Conservation (phyloP, 306 rosid genomes). For the Pterocarpus macrocarpus region DNA sequence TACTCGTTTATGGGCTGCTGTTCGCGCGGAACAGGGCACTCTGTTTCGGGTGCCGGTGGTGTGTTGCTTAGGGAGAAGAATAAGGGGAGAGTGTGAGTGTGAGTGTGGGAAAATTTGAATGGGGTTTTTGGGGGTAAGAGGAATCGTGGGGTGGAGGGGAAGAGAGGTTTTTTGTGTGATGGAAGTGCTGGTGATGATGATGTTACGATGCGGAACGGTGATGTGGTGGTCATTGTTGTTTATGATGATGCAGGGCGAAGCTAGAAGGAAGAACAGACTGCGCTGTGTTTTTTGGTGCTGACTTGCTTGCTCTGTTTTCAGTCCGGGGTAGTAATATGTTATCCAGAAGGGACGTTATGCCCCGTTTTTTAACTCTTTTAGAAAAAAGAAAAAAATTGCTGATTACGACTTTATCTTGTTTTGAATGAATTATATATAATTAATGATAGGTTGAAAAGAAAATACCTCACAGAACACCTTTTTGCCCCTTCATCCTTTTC, state of each 20-base stretch:
- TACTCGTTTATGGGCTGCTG: slow-evolving; percentile 92
- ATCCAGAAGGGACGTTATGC: no score
- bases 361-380: no score
- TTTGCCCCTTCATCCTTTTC: no score
- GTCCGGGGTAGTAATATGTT: no score
- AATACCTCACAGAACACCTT: no score
- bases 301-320: no score
- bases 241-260: not conserved
- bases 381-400: no score
- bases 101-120: not conserved
- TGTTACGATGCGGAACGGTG: not conserved
- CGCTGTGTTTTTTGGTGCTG: not conserved
- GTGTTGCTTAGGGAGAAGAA: slow-evolving; percentile 51
- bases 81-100: not conserved
- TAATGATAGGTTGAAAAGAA: no score
- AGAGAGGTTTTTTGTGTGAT: not conserved
- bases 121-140: not conserved
- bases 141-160: slow-evolving; percentile 28
- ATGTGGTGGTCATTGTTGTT: slow-evolving; percentile 50
- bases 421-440: no score
- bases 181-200: not conserved
- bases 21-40: slow-evolving; percentile 87
- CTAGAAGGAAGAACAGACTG: no score
- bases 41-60: slow-evolving; percentile 63
- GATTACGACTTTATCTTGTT: no score